These are phyloP conservation scores for Ustilago tritici DNA, from an alignment of 1,284 basidiomycete species.

Conservation along the genomic window DNA sequence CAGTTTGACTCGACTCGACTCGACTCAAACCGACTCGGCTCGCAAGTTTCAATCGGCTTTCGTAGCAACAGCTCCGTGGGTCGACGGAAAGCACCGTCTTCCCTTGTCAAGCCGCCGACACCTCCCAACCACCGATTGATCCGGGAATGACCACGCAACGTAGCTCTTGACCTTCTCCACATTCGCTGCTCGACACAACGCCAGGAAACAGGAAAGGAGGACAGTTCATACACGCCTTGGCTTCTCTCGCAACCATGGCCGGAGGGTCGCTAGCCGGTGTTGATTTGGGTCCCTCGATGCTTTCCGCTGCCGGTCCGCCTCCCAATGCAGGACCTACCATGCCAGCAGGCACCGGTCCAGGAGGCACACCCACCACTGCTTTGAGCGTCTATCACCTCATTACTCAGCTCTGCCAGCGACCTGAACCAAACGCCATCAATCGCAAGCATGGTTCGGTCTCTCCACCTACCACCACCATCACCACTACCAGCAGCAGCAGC, in stretches of 20 bases:
- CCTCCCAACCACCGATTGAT: no score
- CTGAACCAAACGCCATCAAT: constrained; percentile 46
- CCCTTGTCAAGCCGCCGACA: neutral
- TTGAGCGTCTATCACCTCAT: constrained; percentile 68
- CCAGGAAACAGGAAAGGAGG: neutral
- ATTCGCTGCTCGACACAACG: neutral
- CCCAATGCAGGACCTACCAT: constrained; percentile 58
- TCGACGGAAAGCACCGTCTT: neutral
- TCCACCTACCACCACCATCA: constrained; percentile 11
- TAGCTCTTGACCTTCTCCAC: neutral
- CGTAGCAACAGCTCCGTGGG: neutral
- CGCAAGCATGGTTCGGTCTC: constrained; percentile 32
- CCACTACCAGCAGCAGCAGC: neutral
- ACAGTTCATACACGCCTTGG: neutral
- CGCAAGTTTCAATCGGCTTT: no score
- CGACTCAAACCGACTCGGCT: no score
- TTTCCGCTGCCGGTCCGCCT: constrained; percentile 59
- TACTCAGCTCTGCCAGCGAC: constrained; percentile 68
- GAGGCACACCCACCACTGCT: constrained; percentile 65
- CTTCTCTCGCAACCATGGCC: constrained; percentile 20
- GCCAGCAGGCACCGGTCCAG: constrained; percentile 61
- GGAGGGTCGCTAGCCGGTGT: constrained; percentile 55
- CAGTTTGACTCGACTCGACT: no score
- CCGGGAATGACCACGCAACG: neutral
- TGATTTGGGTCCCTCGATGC: constrained; percentile 60